Evolutionary conservation across 306 rosid genomes (phyloP), one percentile per base, ranked within the genome.

Genomic region (Neltuma alba): DNA sequence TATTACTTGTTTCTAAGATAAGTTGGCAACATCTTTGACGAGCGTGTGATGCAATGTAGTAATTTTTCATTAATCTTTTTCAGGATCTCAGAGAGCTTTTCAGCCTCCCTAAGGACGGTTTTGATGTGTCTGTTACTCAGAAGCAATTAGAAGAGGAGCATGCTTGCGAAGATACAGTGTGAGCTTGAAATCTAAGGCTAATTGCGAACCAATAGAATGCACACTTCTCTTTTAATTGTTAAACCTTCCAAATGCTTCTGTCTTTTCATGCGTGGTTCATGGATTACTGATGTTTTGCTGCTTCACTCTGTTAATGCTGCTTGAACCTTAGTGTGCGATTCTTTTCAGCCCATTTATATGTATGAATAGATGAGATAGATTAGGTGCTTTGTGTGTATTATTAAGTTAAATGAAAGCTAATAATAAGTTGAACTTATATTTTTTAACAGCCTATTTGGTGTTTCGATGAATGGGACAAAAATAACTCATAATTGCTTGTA

Each of bases 21-120:
- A 37, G 67, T 64, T 74, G 67, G 38, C 61, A 11, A 30, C 4
- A 42, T 62, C 74, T 57, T 44, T 15, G 18, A 37, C 47, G 15
- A 20, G 9, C 48, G 21, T 62, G 45, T 52, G 31, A 68, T 70
- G 55, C 27, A 27, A 18, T 70, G 40, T 60, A 71, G 55, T 72
- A 82, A 77, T 75, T 34, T 45, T 70, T 30, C 38, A 3, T 44
- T 72, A 72, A 38, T 60, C 37, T 72, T 83, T 78, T 67, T 64
- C 89, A 94, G 99, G 99, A 94, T 86, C 97, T 94, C 31, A 79
- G 87, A 60, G 99, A 92, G 83, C 95, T 94, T 83, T 91, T 94
- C 83, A 89, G 97, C 83, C 89, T 94, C 72, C 99, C 99, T 69
- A 82, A 79, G 70, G 93, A 94, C 72, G 99, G 99, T 76, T 94